Base-by-base conservation (phyloP, 106 monocot genomes). In the Dendrobium chrysotoxum region DNA sequence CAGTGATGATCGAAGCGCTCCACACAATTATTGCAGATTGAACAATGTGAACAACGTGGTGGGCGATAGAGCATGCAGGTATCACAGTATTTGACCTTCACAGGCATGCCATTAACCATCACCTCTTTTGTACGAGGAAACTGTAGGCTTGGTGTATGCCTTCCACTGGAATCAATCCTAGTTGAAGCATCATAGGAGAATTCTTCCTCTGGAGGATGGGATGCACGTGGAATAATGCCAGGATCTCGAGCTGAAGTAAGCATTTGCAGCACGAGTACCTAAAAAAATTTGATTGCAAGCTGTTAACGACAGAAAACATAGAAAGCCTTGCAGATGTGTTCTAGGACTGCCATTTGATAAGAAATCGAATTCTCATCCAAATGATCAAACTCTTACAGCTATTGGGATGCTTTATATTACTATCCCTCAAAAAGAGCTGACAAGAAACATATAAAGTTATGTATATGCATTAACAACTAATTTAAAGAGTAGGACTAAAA, bases 1-100 rank as follows among this genome's bases (percentile, higher is more conserved):
- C 98, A 98, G 67, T 98, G 98, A 84, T 94, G 98, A 83, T 98
- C 94, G 80, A 98, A 98, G 20, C 89, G 89, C 57, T 94, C 92
- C 44, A 98, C 92, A 87, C 94, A 98, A 77, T 98, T 98, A 79
- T 98, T 95, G 85, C 98, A 98, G 50, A 94, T 94, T 15, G 91
- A 92, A 77, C 98, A 98, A 83, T 98, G 98, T 76, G 94, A 98
- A 76, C 94, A 98, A 31, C 92, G 90, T 61, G 94, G 98, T 31
- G 94, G 98, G 23, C 92, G 92, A 84, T 92, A 98, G 28, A 94
- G 30, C 98, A 94, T 98, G 88, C 98, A 95, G 31, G 98, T 94
- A 31, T 95, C 92, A 83, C 94, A 94, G 40, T 94, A 98, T 84
- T 98, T 98, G 23, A 92, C 84, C 85, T 90, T 94, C 21, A 98